These are phyloP conservation scores for Leccinum subrobustum DNA, from an alignment of 1,284 basidiomycete species.

Conservation along the genomic window DNA sequence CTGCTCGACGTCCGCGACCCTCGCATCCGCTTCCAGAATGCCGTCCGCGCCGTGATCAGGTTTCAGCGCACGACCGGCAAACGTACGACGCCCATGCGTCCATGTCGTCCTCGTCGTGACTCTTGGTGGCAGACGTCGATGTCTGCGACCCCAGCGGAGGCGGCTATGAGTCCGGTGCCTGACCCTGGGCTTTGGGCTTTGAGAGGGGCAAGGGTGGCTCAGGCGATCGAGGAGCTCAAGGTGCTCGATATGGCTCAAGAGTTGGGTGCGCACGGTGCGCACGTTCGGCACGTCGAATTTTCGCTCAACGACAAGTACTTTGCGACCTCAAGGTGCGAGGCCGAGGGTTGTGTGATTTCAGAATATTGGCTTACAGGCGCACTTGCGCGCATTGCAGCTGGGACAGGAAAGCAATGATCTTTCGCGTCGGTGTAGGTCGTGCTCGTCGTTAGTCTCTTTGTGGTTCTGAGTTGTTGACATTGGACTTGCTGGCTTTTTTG, in stretches of 20 bases:
- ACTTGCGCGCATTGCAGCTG: constrained; percentile 44
- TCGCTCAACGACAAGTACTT: constrained; percentile 38
- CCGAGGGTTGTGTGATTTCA: neutral
- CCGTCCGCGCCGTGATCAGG: constrained; percentile 32
- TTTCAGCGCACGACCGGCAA: constrained; percentile 31
- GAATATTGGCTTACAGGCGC: constrained; percentile 3
- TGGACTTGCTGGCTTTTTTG: too few relatives aligned
- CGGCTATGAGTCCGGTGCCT: constrained; percentile 31
- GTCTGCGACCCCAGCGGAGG: constrained; percentile 15
- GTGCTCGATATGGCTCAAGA: constrained; percentile 56
- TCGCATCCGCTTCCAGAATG: constrained; percentile 33
- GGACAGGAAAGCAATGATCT: constrained; percentile 64
- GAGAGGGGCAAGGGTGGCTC: constrained; percentile 51
- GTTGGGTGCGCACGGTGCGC: constrained; percentile 29
- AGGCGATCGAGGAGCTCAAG: constrained; percentile 55
- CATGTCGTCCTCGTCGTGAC: constrained; percentile 19
- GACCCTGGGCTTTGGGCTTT: constrained; percentile 39
- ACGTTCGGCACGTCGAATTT: constrained; percentile 40
- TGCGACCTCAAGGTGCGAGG: constrained; percentile 35
- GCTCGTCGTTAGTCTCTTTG: too few relatives aligned
- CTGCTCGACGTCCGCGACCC: constrained; percentile 26
- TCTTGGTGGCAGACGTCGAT: constrained; percentile 32
- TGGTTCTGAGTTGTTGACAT: too few relatives aligned
- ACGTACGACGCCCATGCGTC: constrained; percentile 16
- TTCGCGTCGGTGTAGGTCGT: too few relatives aligned